Evolutionary conservation across 768 basidiomycete species (phyloP).

Genomic region (Rhizopogon vesiculosus): DNA sequence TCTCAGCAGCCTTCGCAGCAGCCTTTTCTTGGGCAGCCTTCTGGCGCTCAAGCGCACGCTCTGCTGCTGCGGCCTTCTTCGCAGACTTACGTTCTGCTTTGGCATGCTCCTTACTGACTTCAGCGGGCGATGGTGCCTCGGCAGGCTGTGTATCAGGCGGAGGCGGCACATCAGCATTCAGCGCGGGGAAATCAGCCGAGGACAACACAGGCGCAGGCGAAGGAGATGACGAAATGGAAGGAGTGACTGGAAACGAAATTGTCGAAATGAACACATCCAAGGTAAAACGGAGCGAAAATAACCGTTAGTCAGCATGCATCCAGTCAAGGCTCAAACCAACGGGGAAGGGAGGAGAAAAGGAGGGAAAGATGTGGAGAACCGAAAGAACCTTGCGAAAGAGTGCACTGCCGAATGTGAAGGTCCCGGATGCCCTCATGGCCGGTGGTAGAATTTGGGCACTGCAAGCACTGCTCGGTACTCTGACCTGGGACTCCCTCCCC

Average conservation of each 20-base stretch:
- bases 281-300: slow-evolving; percentile 14
- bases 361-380: slow-evolving; percentile 29
- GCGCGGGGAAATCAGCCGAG: slow-evolving; percentile 72
- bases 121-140: slow-evolving; percentile 25
- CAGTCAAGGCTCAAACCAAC: slow-evolving; percentile 22
- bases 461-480: slow-evolving; percentile 88
- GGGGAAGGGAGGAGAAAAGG: slow-evolving; percentile 10
- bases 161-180: slow-evolving; percentile 23
- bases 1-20: slow-evolving; percentile 48
- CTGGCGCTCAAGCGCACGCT: slow-evolving; percentile 59
- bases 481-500: slow-evolving; percentile 78
- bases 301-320: slow-evolving; percentile 27
- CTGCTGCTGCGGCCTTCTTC: slow-evolving; percentile 58
- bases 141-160: slow-evolving; percentile 18
- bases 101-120: slow-evolving; percentile 40
- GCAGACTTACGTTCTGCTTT: slow-evolving; percentile 60
- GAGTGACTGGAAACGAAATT: slow-evolving; percentile 40
- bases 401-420: background rate
- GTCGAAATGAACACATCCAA: slow-evolving; percentile 30
- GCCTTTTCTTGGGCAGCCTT: slow-evolving; percentile 56
- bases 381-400: slow-evolving; percentile 19
- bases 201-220: slow-evolving; percentile 50
- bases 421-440: slow-evolving; percentile 48
- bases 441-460: slow-evolving; percentile 81
- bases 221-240: slow-evolving; percentile 27